Evolutionary conservation across 192 early-diverging fungal genomes (phyloP), one percentile per base, ranked within the genome.

Genomic region (Rhizophagus sp.): DNA sequence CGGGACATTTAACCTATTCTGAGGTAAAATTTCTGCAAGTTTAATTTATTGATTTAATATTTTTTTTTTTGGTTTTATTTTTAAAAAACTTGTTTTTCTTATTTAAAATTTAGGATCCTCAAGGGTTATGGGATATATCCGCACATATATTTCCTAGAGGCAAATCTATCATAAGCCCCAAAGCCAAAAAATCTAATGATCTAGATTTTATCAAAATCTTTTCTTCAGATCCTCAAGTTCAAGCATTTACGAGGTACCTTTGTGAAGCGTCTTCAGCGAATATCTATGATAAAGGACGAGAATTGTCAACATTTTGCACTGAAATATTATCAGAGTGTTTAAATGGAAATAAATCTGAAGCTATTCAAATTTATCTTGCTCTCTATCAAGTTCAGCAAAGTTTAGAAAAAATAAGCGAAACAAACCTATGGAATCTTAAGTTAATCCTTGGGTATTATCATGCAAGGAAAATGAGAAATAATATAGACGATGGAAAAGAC

Each of bases 271-370:
- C n/a, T 33, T 12, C 76, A 39, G 9, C 62, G 22, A 25, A 47
- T 85, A 33, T 75, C 33, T 24, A 83, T 87, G 66, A 71, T 73
- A 75, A 75, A 81, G 79, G 88, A 2, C 69, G 79, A 50, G 27
- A 50, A 1, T 75, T 86, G 13, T 88, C 84, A 13, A 67, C 71
- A 1, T 88, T 85, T 67, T 85, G 80, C n/a, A 87, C 84, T 1
- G 80, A 64, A 33, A 81, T 87, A 13, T 64, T 92, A 19, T 76
- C 86, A 39, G 89, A 91, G 78, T 91, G 89, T 73, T 62, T 91
- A 44, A 82, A 81, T 17, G 79, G 81, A 52, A 90, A 92, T 62
- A 84, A 90, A 41, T 77, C 83, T 11, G 88, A 91, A 49, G 80
- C 85, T 6, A 67, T 91, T 63, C 80, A 80, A 22, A 81, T 82